These are phyloP conservation scores for Aethionema arabicum DNA, from an alignment of 345 rosid species.

Conservation along the genomic window DNA sequence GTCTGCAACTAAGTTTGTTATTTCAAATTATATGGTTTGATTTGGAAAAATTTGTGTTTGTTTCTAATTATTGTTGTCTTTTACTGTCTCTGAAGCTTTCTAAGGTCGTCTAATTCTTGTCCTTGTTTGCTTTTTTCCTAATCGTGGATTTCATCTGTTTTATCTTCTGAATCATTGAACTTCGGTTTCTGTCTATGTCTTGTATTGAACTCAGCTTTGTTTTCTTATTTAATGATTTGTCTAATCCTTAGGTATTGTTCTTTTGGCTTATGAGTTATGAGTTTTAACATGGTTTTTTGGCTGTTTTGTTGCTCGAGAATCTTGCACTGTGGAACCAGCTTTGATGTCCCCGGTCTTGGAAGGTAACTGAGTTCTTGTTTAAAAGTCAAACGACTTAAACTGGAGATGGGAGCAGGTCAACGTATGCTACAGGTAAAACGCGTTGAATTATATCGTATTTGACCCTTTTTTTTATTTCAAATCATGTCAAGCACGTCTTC, in stretches of 20 bases:
- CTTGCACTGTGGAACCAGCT: no score
- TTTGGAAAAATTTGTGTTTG: conserved; percentile 49
- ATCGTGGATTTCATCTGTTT: conserved; percentile 36
- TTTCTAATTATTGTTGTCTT: conserved; percentile 38
- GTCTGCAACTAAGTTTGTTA: conserved; percentile 34
- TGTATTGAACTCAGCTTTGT: conserved; percentile 13
- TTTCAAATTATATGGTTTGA: conserved; percentile 48
- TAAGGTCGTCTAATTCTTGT: conserved; percentile 52
- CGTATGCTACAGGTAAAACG: no score
- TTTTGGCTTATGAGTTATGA: no score
- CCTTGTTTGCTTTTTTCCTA: conserved; percentile 41
- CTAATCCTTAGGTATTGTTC: conserved; percentile 3
- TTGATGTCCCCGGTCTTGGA: no score
- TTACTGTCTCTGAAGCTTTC: conserved; percentile 31
- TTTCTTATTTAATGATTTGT: conserved; percentile 20
- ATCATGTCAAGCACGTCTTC: no score
- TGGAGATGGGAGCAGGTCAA: no score
- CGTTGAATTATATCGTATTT: no score
- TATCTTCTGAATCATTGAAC: conserved; percentile 13
- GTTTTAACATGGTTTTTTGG: no score
- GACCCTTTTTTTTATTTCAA: no score
- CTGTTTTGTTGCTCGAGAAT: no score
- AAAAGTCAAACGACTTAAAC: no score
- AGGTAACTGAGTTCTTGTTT: no score
- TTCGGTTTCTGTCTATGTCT: conserved; percentile 7